Percentiles rank a stretch among this genome's conserved stretches.
Evolutionary conservation across 2,329 filamentous ascomycete genomes (phyloP).

Genomic region (Madurella fahalii): DNA sequence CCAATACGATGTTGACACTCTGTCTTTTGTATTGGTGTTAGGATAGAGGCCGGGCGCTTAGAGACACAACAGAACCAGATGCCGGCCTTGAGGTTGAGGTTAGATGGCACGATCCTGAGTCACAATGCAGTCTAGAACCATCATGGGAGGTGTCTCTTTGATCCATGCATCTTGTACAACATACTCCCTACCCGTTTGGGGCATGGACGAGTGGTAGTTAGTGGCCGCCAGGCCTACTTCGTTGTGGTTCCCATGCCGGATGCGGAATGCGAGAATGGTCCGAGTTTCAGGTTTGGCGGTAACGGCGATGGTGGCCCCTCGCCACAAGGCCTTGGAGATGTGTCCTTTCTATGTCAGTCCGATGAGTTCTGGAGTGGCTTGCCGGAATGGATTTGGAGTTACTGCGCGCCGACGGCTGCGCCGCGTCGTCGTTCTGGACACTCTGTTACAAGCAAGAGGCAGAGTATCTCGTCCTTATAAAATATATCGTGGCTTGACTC

Average conservation of each 20-base stretch:
- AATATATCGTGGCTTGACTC: background rate
- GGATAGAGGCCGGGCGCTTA: background rate
- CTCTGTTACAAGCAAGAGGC: background rate
- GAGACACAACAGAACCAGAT: no score
- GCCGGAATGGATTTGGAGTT: background rate
- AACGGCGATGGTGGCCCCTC: background rate
- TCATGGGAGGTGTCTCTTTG: no score
- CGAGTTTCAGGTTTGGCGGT: no score
- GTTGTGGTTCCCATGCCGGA: no score
- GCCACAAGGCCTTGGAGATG: conserved; percentile 8
- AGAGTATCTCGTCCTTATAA: background rate
- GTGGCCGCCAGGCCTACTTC: no score
- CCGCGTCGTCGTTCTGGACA: conserved; percentile 3
- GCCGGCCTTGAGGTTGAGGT: no score
- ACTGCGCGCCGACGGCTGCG: background rate
- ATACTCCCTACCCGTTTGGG: no score
- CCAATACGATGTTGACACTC: background rate
- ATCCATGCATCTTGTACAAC: no score
- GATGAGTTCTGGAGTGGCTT: background rate
- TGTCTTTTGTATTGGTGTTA: background rate
- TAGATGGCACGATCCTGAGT: no score
- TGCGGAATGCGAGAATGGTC: no score
- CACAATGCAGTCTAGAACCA: no score
- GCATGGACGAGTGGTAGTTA: no score
- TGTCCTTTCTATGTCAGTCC: conserved; percentile 12